phyloP scores from a whole-genome alignment of 257 asterid genomes.

The Dorcoceras hygrometricum region DNA sequence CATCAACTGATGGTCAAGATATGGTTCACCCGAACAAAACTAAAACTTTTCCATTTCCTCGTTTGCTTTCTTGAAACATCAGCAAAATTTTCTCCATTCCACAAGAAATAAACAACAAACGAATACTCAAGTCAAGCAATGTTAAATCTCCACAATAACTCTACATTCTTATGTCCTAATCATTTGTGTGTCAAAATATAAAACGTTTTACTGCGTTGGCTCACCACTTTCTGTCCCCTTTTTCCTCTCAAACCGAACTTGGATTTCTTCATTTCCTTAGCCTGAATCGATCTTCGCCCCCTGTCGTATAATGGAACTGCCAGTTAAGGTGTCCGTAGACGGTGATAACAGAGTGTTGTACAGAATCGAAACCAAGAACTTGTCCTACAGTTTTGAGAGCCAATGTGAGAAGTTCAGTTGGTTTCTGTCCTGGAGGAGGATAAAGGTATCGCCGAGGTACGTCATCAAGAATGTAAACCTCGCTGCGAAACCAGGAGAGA shows the following conservation, averaged over 20 bases:
- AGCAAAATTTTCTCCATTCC: constrained; percentile 26
- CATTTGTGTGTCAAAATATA: constrained; percentile 16
- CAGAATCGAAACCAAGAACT: constrained; percentile 46
- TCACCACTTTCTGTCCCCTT: constrained; percentile 43
- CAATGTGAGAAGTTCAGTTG: constrained; percentile 29
- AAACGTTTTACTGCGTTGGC: constrained; percentile 66
- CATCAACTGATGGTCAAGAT: constrained; percentile 52
- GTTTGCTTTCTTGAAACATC: constrained; percentile 27
- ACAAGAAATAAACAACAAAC: constrained; percentile 30
- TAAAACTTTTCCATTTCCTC: constrained; percentile 8
- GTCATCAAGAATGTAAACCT: constrained; percentile 60
- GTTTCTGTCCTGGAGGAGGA: constrained; percentile 24
- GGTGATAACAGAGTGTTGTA: constrained; percentile 30
- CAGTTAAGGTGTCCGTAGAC: constrained; percentile 33
- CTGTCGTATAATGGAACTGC: constrained; percentile 62
- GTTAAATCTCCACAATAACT: constrained; percentile 28
- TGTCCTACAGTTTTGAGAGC: constrained; percentile 42
- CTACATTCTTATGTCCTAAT: constrained; percentile 2
- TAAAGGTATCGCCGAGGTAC: constrained; percentile 29
- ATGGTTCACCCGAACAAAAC: constrained; percentile 68
- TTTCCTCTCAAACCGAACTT: constrained; percentile 12
- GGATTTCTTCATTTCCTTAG: constrained; percentile 22
- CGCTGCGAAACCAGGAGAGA: constrained; percentile 61
- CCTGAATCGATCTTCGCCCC: constrained; percentile 19
- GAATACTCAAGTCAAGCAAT: constrained; percentile 39